Evolutionary conservation across 176 grass and related monocot species (phyloP), one percentile per base, ranked within the genome.

Genomic region (Hordeum marinum): DNA sequence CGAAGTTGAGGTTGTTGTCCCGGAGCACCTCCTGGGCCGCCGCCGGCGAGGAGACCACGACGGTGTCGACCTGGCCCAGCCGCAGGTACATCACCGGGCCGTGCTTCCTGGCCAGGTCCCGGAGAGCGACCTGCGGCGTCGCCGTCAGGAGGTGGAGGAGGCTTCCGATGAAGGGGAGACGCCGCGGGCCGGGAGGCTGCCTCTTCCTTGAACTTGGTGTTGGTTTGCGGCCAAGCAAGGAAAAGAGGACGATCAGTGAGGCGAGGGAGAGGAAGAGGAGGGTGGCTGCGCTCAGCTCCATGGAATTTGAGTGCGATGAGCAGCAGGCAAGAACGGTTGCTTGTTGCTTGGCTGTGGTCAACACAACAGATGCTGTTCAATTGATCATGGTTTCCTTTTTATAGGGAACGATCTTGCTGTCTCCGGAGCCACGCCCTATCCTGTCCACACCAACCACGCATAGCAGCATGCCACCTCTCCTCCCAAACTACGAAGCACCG

Each of bases 21-120:
- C 40, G 40, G 40, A 34, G 8, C 57, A 87, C 65, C 57, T 84
- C 81, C 72, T 39, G 34, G 3, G 84, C 84, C 1, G 42, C 84
- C 5, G 68, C 69, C 12, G 59, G 58, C 4, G 87, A 93, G 6
- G 87, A 23, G 18, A 21, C 20, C 18, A 55, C 18, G 18, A 55
- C 18, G 18, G 52, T 8, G 52, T 55, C 18, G 18, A 55, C 52
- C 52, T 55, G 52, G 18, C 52, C 52, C 52, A 55, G 52, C 52
- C 52, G 52, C 17, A 21, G 52, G 52, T 8, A 21, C 52, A 55
- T 55, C 52, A 55, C 52, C 52, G 52, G 52, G 18, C 52, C 52
- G 18, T 55, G 52, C 52, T 20, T 55, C 52, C 52, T 55, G 52
- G 52, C 52, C 52, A 55, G 7, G 52, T 55, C 52, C 52, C 52